Percentiles rank a stretch among this genome's conserved stretches.
Evolutionary conservation across 1,284 basidiomycete genomes (phyloP).

Genomic region (Sparassis latifolia): DNA sequence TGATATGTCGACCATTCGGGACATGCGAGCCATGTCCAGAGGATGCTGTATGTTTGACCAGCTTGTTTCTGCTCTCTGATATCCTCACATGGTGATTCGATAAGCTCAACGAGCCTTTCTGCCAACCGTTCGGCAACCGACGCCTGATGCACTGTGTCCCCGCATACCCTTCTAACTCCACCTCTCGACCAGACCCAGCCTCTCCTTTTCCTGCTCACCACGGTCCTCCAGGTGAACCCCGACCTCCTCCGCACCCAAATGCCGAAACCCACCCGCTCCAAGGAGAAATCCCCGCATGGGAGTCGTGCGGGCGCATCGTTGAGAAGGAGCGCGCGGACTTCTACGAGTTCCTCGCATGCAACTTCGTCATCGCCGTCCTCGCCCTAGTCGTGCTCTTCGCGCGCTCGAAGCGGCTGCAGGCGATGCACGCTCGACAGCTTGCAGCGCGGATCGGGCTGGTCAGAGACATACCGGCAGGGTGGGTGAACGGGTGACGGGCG

Average conservation of each 20-base stretch:
- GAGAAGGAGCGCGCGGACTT: constrained; percentile 76
- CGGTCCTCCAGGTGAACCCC: constrained; percentile 10
- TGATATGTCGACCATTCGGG: constrained; percentile 72
- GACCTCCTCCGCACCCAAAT: constrained; percentile 4
- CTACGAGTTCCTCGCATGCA: constrained; percentile 83
- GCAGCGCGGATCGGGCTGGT: constrained; percentile 76
- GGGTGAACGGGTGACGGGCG: constrained; percentile 12
- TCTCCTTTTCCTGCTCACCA: constrained; percentile 9
- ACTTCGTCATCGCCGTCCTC: constrained; percentile 62
- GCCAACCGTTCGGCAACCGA: constrained; percentile 86
- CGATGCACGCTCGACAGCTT: constrained; percentile 71
- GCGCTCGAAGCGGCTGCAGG: constrained; percentile 61
- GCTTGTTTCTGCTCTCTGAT: neutral
- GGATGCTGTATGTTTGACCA: constrained; percentile 53
- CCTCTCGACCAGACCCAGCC: neutral
- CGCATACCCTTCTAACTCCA: constrained; percentile 14
- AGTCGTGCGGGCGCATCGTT: constrained; percentile 82
- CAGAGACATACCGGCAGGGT: constrained; percentile 23
- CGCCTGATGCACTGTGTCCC: constrained; percentile 76
- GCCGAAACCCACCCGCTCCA: constrained; percentile 16
- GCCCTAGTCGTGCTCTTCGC: constrained; percentile 61
- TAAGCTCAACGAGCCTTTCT: constrained; percentile 81
- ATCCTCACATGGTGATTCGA: neutral
- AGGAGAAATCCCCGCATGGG: constrained; percentile 81
- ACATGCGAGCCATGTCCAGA: constrained; percentile 79